Base-by-base conservation (phyloP, 2,329 filamentous ascomycete genomes). In the Beauveria brongniartii region DNA sequence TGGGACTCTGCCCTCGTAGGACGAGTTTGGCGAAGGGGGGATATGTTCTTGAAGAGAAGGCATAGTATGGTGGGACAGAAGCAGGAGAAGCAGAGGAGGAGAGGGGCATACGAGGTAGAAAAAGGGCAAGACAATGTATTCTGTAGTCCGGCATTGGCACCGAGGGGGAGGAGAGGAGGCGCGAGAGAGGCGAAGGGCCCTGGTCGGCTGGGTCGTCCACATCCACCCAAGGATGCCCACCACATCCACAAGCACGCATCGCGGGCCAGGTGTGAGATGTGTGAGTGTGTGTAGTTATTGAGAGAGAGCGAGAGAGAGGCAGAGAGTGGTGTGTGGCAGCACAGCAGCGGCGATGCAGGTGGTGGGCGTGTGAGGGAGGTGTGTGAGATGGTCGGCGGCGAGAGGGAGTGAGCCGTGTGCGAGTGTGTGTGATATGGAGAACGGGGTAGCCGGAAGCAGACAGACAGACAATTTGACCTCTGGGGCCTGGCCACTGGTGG, bases 11-110 rank as follows among this genome's bases (percentile, higher is more conserved):
- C 70, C 69, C 69, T 73, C 64, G 64, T 66, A 67, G 67, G 67
- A 74, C 67, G 68, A 71, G 67, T 64, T 71, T 67, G 59, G 64
- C 64, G 70, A 72, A 72, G 70, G 70, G 71, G 61, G 61, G 57
- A 56, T 66, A 66, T 67, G 64, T 65, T 60, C 65, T 66, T 60
- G 67, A 66, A 62, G 58, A 63, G 59, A 64, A 63, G 52, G 59
- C 60, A 64, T 52, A 56, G 57, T 46, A 60, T 59, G 48, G 56
- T 60, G 57, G 56, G 57, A 59, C 52, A 52, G 26, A 40, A 30
- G 41, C 28, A 48, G 50, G 56, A 52, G 28, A 40, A 22, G 41
- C 28, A 48, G 50, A 59, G 41, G 56, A 52, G 55, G 52, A 60
- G 60, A 60, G 63, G 56, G 61, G 61, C 56, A 53, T 56, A 61